A percentile compares a stretch with the other conserved stretches of the same genome.
These are phyloP conservation scores for Colletotrichum australisinense DNA, from an alignment of 2,329 filamentous ascomycete genomes.

Conservation along the genomic window DNA sequence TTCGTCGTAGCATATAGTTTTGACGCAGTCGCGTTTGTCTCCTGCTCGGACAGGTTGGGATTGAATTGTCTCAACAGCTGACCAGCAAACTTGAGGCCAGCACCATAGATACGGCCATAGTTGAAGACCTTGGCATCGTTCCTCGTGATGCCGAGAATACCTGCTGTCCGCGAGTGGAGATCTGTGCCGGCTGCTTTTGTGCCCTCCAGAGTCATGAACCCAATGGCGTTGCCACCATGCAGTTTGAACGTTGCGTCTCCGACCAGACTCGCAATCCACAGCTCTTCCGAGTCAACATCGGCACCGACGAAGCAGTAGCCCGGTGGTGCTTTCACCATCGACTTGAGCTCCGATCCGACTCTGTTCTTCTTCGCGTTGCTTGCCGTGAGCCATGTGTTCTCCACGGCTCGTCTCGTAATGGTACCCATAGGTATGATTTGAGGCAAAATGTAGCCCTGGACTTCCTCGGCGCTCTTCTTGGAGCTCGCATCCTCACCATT, in stretches of 20 bases:
- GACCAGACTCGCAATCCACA: constrained; percentile 97
- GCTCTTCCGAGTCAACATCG: constrained; percentile 95
- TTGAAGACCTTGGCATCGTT: constrained; percentile 99
- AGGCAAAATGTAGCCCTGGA: constrained; percentile 86
- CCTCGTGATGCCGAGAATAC: constrained; percentile 91
- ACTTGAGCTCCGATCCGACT: constrained; percentile 95
- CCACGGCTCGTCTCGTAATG: constrained; percentile 91
- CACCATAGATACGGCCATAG: constrained; percentile 98
- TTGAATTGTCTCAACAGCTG: constrained; percentile 95
- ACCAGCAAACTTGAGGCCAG: constrained; percentile 91
- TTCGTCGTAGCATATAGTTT: constrained; percentile 92
- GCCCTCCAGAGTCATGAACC: constrained; percentile 98
- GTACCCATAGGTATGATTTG: constrained; percentile 99
- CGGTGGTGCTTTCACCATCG: constrained; percentile 92
- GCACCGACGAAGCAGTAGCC: constrained; percentile 96
- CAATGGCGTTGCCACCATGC: constrained; percentile 95
- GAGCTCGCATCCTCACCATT: constrained; percentile 13
- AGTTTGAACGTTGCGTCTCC: constrained; percentile 95
- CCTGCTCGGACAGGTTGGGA: constrained; percentile 79
- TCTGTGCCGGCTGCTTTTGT: constrained; percentile 95
- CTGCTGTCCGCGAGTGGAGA: constrained; percentile 91
- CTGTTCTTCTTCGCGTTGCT: constrained; percentile 97
- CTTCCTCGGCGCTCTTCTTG: constrained; percentile 36
- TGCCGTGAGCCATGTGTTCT: constrained; percentile 98
- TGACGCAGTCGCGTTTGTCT: constrained; percentile 81